Evolutionary conservation across 2,329 filamentous ascomycete species (phyloP).

Genomic region (Calycina herbarum): DNA sequence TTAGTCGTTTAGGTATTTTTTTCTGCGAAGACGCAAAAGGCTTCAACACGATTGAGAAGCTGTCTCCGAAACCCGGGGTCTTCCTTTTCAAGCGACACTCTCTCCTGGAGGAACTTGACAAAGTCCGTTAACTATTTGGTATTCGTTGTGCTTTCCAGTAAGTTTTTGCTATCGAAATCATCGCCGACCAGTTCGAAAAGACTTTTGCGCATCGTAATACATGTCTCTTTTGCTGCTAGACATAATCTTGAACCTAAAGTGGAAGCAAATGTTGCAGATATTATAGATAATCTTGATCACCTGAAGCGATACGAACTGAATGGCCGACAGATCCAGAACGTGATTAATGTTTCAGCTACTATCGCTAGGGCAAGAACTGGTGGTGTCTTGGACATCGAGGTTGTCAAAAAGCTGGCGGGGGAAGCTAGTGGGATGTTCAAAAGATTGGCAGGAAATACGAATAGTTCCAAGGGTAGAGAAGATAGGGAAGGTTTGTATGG

Average conservation of each 20-base stretch:
- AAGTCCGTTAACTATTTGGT: not conserved
- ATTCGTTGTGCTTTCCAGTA: not conserved
- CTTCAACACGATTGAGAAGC: not conserved
- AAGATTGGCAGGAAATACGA: no score
- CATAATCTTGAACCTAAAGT: not conserved
- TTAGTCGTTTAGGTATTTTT: not conserved
- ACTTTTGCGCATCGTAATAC: not conserved
- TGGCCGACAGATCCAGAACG: no score
- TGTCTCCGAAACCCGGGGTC: not conserved
- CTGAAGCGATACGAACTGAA: no score
- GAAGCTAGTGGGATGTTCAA: no score
- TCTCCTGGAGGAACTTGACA: not conserved
- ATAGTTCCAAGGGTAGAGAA: no score
- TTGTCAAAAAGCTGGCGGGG: no score
- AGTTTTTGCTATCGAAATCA: not conserved
- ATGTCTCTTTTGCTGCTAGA: not conserved
- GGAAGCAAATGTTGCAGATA: no score
- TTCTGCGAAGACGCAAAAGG: not conserved
- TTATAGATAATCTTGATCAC: no score
- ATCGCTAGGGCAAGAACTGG: no score
- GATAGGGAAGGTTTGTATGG: no score
- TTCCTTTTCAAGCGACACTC: not conserved
- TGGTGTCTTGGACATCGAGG: no score
- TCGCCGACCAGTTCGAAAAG: not conserved
- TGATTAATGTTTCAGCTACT: no score